Conservation (phyloP, 2,329 filamentous ascomycete species). For the Eutypella sp. region DNA sequence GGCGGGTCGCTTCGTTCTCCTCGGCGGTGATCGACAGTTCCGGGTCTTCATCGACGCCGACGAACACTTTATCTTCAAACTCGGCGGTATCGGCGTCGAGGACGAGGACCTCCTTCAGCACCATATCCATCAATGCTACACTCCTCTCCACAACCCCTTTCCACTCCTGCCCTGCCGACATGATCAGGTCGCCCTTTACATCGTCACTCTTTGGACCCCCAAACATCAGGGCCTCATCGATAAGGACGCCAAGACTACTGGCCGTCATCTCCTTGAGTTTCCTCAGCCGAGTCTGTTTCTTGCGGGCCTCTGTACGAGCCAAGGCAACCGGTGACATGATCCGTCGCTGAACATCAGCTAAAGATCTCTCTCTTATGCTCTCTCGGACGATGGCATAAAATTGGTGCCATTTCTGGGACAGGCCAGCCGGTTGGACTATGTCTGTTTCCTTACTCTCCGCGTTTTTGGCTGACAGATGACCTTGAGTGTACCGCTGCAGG, state of each 20-base stretch:
- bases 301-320: slow-evolving; percentile 67
- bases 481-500: slow-evolving; percentile 31
- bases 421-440: slow-evolving; percentile 30
- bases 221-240: slow-evolving; percentile 77
- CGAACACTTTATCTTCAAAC: slow-evolving; percentile 62
- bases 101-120: slow-evolving; percentile 66
- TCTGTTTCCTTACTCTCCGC: slow-evolving; percentile 19
- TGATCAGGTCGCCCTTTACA: slow-evolving; percentile 41
- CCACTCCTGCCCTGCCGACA: slow-evolving; percentile 43
- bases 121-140: slow-evolving; percentile 79
- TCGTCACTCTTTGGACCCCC: slow-evolving; percentile 54
- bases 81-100: slow-evolving; percentile 58
- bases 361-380: slow-evolving; percentile 67
- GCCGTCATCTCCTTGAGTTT: slow-evolving; percentile 75
- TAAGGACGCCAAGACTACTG: slow-evolving; percentile 78
- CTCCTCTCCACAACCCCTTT: slow-evolving; percentile 75
- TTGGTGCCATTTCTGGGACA: slow-evolving; percentile 53
- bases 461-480: slow-evolving; percentile 22
- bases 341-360: slow-evolving; percentile 64
- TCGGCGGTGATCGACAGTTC: slow-evolving; percentile 50
- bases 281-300: slow-evolving; percentile 67
- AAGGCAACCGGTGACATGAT: slow-evolving; percentile 75
- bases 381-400: slow-evolving; percentile 80
- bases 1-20: slow-evolving; percentile 43
- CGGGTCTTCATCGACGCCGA: slow-evolving; percentile 56